Evolutionary conservation across 148 eudicot genomes (phyloP), one percentile per base, ranked within the genome.

Genomic region (Cornus kousa): DNA sequence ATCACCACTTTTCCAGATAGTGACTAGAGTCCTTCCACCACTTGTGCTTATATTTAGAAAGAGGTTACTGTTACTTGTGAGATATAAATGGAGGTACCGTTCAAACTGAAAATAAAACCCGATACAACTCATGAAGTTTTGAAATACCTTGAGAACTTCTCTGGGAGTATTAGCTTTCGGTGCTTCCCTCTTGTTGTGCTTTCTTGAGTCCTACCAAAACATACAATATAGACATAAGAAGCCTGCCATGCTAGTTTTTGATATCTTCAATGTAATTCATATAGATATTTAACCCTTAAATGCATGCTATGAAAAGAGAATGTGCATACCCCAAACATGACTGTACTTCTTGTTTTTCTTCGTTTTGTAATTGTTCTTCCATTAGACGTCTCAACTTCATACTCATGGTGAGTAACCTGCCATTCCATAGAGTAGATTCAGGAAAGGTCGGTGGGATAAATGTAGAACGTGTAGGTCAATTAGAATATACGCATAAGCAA

Each of bases 341-440:
- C 97, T 50, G 97, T 93, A 74, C 99, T 92, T 87, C 87, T 95
- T 22, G 97, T 94, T 84, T 90, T 96, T 55, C 93, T 89, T 71
- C 94, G 85, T 82, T 96, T 96, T 76, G 98, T 92, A 68, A 92
- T 83, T 68, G 90, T 89, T 78, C 90, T 90, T 65, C 89, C 95
- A 85, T 91, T 87, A 57, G 93, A 83, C 65, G 98, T 96, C 87
- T 96, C 99, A 86, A 93, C 94, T 84, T 96, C 99, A 83, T 91
- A 96, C 82, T 96, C 98, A 43, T 83, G 97, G 76, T 87, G 98
- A 83, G 93, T 96, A 75, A 92, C 98, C 98, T 95, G 88, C 73
- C 80, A 83, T 33, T 73, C 71, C 72, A 73, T 35, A 28, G 59
- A 68, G 37, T 62, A 71, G 48, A 46, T 40, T 53, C 20, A 77